Conservation (phyloP, 73 alveolate species). For the Loxodes magnus region DNA sequence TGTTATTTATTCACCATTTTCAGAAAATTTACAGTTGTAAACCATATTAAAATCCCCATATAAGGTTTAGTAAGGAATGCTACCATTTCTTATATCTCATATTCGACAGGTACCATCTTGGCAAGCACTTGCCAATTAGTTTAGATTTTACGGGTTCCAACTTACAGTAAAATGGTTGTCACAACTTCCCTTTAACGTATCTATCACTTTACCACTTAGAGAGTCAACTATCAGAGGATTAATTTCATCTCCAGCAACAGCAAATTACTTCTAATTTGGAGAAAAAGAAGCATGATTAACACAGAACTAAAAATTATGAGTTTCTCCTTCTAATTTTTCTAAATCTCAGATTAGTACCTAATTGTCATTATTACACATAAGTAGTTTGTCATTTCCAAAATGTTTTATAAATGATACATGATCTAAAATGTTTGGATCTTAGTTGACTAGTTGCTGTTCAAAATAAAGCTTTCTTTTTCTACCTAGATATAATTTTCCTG, state of each 20-base stretch:
- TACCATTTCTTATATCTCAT: slow-evolving; percentile 5
- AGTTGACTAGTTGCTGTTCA: too few species aligned
- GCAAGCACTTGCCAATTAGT: neutral
- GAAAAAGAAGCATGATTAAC: slow-evolving; percentile 1
- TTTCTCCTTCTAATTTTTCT: too few species aligned
- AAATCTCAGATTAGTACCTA: too few species aligned
- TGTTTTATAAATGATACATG: too few species aligned
- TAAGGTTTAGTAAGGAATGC: neutral
- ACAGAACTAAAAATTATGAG: too few species aligned
- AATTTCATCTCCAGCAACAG: neutral
- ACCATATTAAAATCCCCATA: neutral
- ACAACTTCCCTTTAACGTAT: neutral
- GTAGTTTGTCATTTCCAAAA: too few species aligned
- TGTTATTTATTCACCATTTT: slow-evolving; percentile 10
- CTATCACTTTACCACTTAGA: neutral
- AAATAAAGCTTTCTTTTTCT: too few species aligned
- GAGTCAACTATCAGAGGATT: neutral
- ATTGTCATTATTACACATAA: too few species aligned
- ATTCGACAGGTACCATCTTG: slow-evolving; percentile 6
- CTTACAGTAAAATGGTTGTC: neutral
- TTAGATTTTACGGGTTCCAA: slow-evolving; percentile 3
- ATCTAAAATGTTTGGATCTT: too few species aligned
- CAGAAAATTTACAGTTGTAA: neutral
- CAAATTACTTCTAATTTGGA: neutral
- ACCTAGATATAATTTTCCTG: too few species aligned